Conservation (phyloP, 2,329 filamentous ascomycete genomes). For the Aureobasidium mangrovei region DNA sequence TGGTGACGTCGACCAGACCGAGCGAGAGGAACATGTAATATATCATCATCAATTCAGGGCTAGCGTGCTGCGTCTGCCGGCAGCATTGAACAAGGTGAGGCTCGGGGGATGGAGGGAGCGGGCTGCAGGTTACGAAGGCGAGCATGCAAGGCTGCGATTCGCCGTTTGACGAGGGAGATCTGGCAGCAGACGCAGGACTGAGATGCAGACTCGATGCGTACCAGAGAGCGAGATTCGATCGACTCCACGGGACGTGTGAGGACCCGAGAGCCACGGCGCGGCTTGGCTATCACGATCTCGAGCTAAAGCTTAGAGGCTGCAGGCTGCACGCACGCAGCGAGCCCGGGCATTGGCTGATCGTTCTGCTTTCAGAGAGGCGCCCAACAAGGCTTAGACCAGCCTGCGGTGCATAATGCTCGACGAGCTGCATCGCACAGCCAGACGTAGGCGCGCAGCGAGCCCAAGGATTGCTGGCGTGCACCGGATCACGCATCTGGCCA, state of each 20-base stretch:
- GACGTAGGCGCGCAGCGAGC: neutral
- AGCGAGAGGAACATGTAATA: slow-evolving; percentile 8
- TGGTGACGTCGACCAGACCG: slow-evolving; percentile 7
- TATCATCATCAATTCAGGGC: slow-evolving; percentile 2
- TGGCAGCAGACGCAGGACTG: slow-evolving; percentile 10
- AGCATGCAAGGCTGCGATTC: slow-evolving; percentile 6
- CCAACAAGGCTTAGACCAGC: neutral
- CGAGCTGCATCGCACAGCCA: neutral
- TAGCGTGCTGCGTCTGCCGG: slow-evolving; percentile 7
- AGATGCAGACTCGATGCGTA: slow-evolving; percentile 6
- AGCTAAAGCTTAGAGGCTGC: slow-evolving; percentile 9
- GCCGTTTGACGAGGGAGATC: neutral
- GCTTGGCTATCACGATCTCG: slow-evolving; percentile 1
- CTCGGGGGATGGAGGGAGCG: neutral
- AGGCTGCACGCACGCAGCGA: slow-evolving; percentile 6
- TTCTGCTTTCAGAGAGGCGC: neutral
- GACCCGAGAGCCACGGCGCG: neutral
- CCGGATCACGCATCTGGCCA: slow-evolving; percentile 7
- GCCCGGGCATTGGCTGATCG: slow-evolving; percentile 1
- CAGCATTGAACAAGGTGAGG: neutral
- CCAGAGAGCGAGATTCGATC: slow-evolving; percentile 6
- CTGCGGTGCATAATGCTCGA: neutral
- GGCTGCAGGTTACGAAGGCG: slow-evolving; percentile 2
- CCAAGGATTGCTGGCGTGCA: neutral
- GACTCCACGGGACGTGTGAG: slow-evolving; percentile 9